Percentiles rank a stretch among this genome's conserved stretches.
Evolutionary conservation across 257 asterid species (phyloP).

Genomic region (Leonotis leonurus): DNA sequence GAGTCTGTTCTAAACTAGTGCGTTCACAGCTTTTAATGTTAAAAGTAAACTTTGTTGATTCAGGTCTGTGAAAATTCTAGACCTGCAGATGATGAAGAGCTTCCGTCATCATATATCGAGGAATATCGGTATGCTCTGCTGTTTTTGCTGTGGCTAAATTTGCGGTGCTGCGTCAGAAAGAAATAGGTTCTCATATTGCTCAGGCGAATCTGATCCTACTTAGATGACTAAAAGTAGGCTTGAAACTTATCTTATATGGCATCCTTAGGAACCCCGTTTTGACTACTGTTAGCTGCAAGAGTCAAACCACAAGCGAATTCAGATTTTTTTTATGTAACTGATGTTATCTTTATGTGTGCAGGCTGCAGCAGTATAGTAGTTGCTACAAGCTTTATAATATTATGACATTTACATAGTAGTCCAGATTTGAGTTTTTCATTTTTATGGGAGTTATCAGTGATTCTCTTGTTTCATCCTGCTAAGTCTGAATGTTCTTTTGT

Average conservation of each 20-base stretch:
- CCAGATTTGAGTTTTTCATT: background rate
- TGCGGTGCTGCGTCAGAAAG: conserved; percentile 9
- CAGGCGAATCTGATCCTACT: background rate
- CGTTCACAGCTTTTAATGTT: background rate
- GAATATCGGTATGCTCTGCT: conserved; percentile 59
- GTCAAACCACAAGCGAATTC: background rate
- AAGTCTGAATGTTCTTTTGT: conserved; percentile 12
- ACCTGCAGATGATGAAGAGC: conserved; percentile 90
- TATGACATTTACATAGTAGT: background rate
- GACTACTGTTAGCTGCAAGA: conserved; percentile 1
- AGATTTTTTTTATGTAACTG: background rate
- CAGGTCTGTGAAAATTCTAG: conserved; percentile 66
- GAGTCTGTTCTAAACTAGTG: background rate
- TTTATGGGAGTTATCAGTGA: conserved; percentile 1
- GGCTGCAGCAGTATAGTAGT: background rate
- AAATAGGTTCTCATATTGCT: background rate
- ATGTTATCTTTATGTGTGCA: background rate
- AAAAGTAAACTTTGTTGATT: conserved; percentile 19
- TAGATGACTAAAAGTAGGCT: background rate
- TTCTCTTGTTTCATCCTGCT: conserved; percentile 19
- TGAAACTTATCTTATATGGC: background rate
- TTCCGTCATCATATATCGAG: conserved; percentile 78
- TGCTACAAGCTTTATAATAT: background rate
- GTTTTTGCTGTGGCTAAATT: conserved; percentile 6
- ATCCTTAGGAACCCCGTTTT: background rate